Evolutionary conservation across 768 basidiomycete species (phyloP), one percentile per base, ranked within the genome.

Genomic region (Boletus rubroflammeus): DNA sequence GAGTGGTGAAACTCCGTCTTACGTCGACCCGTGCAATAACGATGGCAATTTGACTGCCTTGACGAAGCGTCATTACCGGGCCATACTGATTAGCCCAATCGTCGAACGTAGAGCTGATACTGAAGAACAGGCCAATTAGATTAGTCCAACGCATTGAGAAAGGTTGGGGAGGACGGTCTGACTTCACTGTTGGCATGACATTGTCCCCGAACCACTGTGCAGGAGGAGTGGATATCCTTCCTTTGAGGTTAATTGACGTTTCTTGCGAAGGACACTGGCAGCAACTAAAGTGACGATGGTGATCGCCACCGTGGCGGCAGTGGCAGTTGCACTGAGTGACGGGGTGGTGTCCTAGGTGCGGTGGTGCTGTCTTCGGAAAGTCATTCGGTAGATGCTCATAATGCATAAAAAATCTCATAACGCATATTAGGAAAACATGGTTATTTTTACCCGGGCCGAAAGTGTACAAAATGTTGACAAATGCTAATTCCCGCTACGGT

Each of bases 71-170:
- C 54, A 84, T 78, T 0, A 85, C 75, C 0, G 85, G 83, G 0
- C 84, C 85, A 53, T 85, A 85, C 57, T 76, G 57, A 45, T 79
- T 69, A 2, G 78, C 80, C 77, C 81, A 81, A 48, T 79, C 73
- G 36, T 81, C 73, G 47, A 82, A 80, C 4, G 62, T 65, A 13
- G 55, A 40, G 28, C 65, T 53, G 31, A 64, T 54, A 10, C 60
- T 70, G 29, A 25, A 38, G 13, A 31, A 11, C 5, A 29, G 3
- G 3, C 0, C 8, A 23, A 21, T 62, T 1, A 47, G 15, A 21
- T 62, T 1, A 47, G 15, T 23, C 36, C 9, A 31, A 34, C 3
- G 0, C 3, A 3, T 3, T 29, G 11, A 17, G 3, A 39, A 34
- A 29, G 23, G 34, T 13, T 28, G 5, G 11, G n/a, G 2, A 19